These are phyloP conservation scores for Macrophomina tecta DNA, from an alignment of 2,329 filamentous ascomycete species.

Conservation along the genomic window DNA sequence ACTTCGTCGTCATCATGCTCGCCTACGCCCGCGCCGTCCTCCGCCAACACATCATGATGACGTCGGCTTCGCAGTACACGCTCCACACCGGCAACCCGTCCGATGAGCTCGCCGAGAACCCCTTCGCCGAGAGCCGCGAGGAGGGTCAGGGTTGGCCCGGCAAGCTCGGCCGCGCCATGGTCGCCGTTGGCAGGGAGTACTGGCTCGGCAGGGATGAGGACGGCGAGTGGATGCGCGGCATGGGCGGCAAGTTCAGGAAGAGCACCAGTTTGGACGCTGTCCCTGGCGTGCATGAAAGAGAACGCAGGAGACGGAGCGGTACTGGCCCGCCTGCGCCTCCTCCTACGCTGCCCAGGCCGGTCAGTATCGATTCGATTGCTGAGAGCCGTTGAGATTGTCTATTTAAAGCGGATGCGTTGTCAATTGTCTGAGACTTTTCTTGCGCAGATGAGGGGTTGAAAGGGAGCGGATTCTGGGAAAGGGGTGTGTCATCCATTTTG, in stretches of 20 bases:
- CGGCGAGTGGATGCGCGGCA: conserved; percentile 70
- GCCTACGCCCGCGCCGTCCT: conserved; percentile 80
- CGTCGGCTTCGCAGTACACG: conserved; percentile 32
- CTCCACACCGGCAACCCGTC: conserved; percentile 28
- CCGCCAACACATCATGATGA: conserved; percentile 66
- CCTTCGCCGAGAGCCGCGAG: conserved; percentile 73
- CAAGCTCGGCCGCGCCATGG: conserved; percentile 78
- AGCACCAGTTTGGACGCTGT: conserved; percentile 46
- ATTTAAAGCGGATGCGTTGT: neutral
- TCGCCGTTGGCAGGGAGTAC: conserved; percentile 74
- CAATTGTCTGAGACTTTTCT: neutral
- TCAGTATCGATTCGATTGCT: conserved; percentile 14
- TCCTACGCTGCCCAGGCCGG: conserved; percentile 10
- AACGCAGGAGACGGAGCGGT: conserved; percentile 66
- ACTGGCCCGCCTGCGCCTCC: conserved; percentile 60
- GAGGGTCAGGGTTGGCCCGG: conserved; percentile 82
- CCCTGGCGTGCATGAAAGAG: conserved; percentile 59
- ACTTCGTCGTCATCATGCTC: conserved; percentile 84
- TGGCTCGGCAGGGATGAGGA: conserved; percentile 76
- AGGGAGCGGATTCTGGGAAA: neutral
- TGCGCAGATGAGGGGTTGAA: neutral
- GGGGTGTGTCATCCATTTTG: neutral
- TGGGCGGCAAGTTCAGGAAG: conserved; percentile 66
- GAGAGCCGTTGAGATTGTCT: conserved; percentile 1
- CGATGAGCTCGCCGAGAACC: conserved; percentile 62